Conservation (phyloP, 495 filamentous ascomycete species). For the Parathielavia hyrcaniae region DNA sequence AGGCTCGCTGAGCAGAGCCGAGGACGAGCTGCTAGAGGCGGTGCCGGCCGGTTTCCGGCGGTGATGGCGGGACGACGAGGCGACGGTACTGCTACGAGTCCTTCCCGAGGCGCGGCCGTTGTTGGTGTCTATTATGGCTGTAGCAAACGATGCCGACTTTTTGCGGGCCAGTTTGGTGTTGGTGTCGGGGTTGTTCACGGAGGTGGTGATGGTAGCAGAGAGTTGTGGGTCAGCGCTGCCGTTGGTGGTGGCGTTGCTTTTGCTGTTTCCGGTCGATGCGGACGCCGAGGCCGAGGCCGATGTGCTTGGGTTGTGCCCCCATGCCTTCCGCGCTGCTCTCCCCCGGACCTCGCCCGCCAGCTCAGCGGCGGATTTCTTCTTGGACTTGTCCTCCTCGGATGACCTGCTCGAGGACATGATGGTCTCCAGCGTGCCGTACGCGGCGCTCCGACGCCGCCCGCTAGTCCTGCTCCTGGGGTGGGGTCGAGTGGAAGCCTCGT, state of each 20-base stretch:
- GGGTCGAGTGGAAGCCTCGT: conserved; percentile 30
- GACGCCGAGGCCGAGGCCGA: conserved; percentile 9
- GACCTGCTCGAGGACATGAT: conserved; percentile 53
- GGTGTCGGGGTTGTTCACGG: neutral
- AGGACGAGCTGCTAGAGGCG: conserved; percentile 2
- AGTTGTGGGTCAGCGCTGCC: neutral
- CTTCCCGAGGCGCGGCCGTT: conserved; percentile 1
- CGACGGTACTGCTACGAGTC: neutral
- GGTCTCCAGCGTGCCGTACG: conserved; percentile 51
- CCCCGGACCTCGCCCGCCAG: conserved; percentile 46
- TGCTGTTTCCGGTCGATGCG: conserved; percentile 15
- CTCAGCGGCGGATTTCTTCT: conserved; percentile 47
- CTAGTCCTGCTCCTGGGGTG: conserved; percentile 28
- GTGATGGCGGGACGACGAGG: neutral
- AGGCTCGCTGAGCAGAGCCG: conserved; percentile 40
- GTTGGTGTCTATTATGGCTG: conserved; percentile 40
- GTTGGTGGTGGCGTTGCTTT: neutral
- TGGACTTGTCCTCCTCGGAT: conserved; percentile 47
- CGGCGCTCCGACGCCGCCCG: conserved; percentile 39
- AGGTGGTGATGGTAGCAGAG: neutral
- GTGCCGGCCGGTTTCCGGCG: neutral
- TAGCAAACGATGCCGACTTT: conserved; percentile 44
- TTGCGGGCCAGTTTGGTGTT: conserved; percentile 29
- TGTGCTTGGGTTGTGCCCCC: conserved; percentile 9
- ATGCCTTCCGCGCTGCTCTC: conserved; percentile 32